Conservation (phyloP, 1,139 yeast species). For the Saccharomyces hybrid region DNA sequence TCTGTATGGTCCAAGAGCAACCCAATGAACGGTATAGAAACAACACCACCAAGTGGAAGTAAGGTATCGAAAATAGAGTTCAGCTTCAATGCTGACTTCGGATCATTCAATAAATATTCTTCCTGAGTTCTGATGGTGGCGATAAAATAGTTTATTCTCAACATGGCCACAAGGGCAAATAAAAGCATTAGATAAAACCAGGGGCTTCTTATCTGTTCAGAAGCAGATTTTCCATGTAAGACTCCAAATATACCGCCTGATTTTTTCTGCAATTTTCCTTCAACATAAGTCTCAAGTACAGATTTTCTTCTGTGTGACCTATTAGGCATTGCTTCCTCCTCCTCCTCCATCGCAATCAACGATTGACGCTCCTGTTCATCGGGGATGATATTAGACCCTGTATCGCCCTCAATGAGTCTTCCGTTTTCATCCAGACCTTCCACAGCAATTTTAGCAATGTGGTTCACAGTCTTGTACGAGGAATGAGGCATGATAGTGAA, state of each 20-base stretch:
- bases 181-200: slow-evolving; percentile 75
- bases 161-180: slow-evolving; percentile 81
- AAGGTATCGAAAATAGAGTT: slow-evolving; percentile 78
- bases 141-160: slow-evolving; percentile 83
- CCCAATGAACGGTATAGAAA: slow-evolving; percentile 84
- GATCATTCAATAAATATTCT: slow-evolving; percentile 52
- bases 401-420: slow-evolving; percentile 30
- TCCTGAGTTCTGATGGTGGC: slow-evolving; percentile 83
- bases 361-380: slow-evolving; percentile 12
- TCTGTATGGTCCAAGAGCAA: slow-evolving; percentile 66
- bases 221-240: slow-evolving; percentile 58
- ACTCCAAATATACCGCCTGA: slow-evolving; percentile 82
- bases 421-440: slow-evolving; percentile 59
- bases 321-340: slow-evolving; percentile 9
- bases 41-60: slow-evolving; percentile 77
- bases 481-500: slow-evolving; percentile 68
- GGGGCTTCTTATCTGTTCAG: slow-evolving; percentile 58
- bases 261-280: slow-evolving; percentile 44
- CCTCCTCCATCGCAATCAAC: slow-evolving; percentile 5
- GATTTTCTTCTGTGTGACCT: slow-evolving; percentile 33
- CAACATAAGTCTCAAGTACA: slow-evolving; percentile 56
- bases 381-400: slow-evolving; percentile 26
- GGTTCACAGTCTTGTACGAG: slow-evolving; percentile 63
- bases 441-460: slow-evolving; percentile 44
- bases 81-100: slow-evolving; percentile 46